Conservation (phyloP, 345 rosid species). For the Eucalyptus grandis region DNA sequence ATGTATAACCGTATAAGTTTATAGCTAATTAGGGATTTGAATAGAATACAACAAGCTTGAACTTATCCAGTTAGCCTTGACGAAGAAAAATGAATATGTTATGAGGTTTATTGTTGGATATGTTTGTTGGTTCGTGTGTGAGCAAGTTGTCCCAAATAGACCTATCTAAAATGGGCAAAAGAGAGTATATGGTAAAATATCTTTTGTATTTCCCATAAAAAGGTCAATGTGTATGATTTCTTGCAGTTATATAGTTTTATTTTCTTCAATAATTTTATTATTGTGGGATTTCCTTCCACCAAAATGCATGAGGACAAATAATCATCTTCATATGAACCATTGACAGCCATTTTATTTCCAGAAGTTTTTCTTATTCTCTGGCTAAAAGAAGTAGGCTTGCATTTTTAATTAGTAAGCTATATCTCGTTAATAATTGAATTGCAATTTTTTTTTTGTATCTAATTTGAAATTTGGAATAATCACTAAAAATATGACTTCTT, state of each 20-base stretch:
- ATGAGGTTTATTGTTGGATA: no score
- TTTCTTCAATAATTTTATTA: background rate
- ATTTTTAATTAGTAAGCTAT: background rate
- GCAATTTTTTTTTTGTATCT: background rate
- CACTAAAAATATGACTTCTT: no score
- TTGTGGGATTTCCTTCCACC: background rate
- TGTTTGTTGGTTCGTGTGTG: no score
- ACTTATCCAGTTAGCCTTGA: no score
- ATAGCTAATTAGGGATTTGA: no score
- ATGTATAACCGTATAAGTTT: no score
- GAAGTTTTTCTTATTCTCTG: background rate
- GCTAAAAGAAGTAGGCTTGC: background rate
- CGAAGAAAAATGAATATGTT: no score
- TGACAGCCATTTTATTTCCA: background rate
- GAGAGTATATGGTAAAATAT: background rate
- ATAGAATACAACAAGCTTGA: no score
- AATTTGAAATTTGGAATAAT: no score
- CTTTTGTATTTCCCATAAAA: background rate
- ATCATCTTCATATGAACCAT: background rate
- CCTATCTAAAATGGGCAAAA: background rate
- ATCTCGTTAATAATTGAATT: background rate
- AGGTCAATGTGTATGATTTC: background rate
- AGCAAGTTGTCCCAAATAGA: background rate
- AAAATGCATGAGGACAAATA: background rate
- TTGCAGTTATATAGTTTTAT: background rate